These are phyloP conservation scores for Gyromitra esculenta DNA, from an alignment of 2,329 filamentous ascomycete species.

Conservation along the genomic window DNA sequence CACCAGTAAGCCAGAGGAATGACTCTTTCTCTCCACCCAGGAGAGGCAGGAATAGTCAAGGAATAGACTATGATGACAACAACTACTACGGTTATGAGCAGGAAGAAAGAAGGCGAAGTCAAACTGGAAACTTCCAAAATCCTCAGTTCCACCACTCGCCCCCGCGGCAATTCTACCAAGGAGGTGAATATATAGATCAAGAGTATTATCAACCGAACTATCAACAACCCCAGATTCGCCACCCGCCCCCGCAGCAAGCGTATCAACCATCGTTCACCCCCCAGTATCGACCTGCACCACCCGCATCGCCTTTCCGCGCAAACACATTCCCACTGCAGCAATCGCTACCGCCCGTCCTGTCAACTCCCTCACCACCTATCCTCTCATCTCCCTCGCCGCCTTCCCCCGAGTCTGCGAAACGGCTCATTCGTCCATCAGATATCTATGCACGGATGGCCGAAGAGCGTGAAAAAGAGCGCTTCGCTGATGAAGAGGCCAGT, in stretches of 20 bases:
- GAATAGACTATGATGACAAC: slow-evolving; percentile 25
- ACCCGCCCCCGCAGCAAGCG: slow-evolving; percentile 19
- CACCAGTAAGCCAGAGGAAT: background rate
- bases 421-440: slow-evolving; percentile 51
- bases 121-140: slow-evolving; percentile 15
- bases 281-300: slow-evolving; percentile 7
- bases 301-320: background rate
- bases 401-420: slow-evolving; percentile 21
- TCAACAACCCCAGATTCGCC: slow-evolving; percentile 12
- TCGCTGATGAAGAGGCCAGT: slow-evolving; percentile 13
- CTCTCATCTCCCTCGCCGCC: slow-evolving; percentile 1
- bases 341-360: background rate
- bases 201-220: slow-evolving; percentile 17
- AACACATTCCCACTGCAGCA: background rate
- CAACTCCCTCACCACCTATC: background rate
- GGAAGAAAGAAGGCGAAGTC: slow-evolving; percentile 21
- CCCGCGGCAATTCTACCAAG: slow-evolving; percentile 18
- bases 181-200: slow-evolving; percentile 15
- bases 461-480: slow-evolving; percentile 38
- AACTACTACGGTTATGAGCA: slow-evolving; percentile 18
- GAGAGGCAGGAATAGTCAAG: background rate
- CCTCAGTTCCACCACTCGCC: slow-evolving; percentile 10
- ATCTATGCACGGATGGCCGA: slow-evolving; percentile 49
- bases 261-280: slow-evolving; percentile 18
- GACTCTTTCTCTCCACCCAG: slow-evolving; percentile 7